phyloP scores from a whole-genome alignment of 495 filamentous ascomycete genomes.

The Annulohypoxylon stygium region DNA sequence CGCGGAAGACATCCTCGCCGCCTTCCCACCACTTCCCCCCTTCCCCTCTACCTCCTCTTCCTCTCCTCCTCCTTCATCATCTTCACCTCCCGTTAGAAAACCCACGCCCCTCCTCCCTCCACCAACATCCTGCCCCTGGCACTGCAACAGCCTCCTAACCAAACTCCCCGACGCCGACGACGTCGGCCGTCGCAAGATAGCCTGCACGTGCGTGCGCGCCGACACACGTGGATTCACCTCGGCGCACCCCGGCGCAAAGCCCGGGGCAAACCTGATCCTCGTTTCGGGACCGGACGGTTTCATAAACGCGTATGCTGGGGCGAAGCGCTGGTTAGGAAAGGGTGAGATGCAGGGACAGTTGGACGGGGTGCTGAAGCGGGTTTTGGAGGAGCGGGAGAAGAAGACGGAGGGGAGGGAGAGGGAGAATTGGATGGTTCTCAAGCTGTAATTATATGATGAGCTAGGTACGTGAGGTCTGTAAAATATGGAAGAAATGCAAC shows the following conservation, averaged over 20 bases:
- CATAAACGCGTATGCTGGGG: slow-evolving; percentile 80
- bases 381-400: slow-evolving; percentile 40
- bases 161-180: slow-evolving; percentile 45
- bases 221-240: slow-evolving; percentile 25
- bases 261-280: slow-evolving; percentile 70
- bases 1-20: slow-evolving; percentile 59
- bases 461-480: neutral
- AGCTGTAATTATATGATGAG: slow-evolving; percentile 53
- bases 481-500: neutral
- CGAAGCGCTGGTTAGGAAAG: slow-evolving; percentile 78
- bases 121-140: slow-evolving; percentile 46
- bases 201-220: slow-evolving; percentile 29
- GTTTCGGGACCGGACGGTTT: slow-evolving; percentile 94
- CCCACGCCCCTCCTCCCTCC: slow-evolving; percentile 5
- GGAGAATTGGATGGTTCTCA: slow-evolving; percentile 64
- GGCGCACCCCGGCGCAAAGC: slow-evolving; percentile 21
- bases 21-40: slow-evolving; percentile 4
- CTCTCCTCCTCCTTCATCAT: neutral
- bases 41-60: neutral
- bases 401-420: slow-evolving; percentile 33
- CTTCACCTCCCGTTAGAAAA: neutral
- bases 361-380: slow-evolving; percentile 55
- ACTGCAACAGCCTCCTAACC: slow-evolving; percentile 37
- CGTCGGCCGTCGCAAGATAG: slow-evolving; percentile 4
- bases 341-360: slow-evolving; percentile 76